Base-by-base conservation (phyloP, 257 asterid species). In the Anisodus tanguticus region DNA sequence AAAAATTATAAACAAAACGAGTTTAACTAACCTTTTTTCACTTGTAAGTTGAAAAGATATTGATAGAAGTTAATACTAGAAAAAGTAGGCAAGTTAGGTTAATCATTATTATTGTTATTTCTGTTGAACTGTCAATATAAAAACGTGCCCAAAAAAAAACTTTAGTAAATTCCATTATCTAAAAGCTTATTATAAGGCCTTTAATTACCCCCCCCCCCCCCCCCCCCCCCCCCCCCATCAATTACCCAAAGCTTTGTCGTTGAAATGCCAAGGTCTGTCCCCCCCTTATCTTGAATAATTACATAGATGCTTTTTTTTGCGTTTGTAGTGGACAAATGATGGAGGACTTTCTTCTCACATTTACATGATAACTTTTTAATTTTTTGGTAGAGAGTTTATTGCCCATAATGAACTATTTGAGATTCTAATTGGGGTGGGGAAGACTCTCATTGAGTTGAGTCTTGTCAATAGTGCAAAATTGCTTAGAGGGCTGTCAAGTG, bases 271-370 rank as follows among this genome's bases (percentile, higher is more conserved):
- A 55, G 86, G 87, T 90, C 90, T 88, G 97, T 88, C 90, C 87
- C 95, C 95, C 94, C 86, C 94, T 87, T 19, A 85, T 70, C 88
- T 82, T 80, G 84, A 84, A 93, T 91, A 84, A 92, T 91, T 91
- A 90, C 92, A 84, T 59, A 62, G 43, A 79, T 84, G 87, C 88
- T 31, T 31, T 31, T 31, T 92, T 31, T 80, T 59, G 51, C 83
- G 89, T 88, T 88, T 89, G 85, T 88, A 86, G 93, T 91, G 93
- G 90, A 74, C 84, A 88, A 87, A 90, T 90, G 89, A 91, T 92
- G 86, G 64, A 70, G 81, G 57, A 84, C 86, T 91, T 91, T 90
- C 88, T 81, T 91, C 90, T 88, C 93, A 83, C 89, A 88, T 47
- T 68, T 79, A 91, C 88, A 90, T 89, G 85, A 88, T 88, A 84